Base-by-base conservation (phyloP, 306 rosid genomes). In the Coriaria nepalensis region DNA sequence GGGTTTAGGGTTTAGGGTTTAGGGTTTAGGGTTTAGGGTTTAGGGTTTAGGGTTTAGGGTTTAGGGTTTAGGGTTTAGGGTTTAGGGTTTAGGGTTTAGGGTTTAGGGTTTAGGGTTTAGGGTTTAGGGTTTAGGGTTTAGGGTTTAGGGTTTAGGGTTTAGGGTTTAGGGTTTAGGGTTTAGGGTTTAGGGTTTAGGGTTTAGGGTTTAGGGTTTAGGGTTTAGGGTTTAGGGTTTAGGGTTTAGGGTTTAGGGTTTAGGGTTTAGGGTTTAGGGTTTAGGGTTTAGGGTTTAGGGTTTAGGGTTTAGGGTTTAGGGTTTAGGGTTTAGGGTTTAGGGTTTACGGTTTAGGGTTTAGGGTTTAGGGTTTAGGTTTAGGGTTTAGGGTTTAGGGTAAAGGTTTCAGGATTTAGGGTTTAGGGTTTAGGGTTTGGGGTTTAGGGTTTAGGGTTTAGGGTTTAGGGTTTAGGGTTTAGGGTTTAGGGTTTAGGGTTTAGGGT, bases 341-440 rank as follows among this genome's bases (percentile, higher is more conserved):
- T 55, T 43, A 32, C 12, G 61, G 61, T 42, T 43, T 43, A 42
- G 50, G 50, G 29, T 42, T 43, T 36, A 12, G 10, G 42, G 43
- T 32, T 56, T 13, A 34, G 35, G 62, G 62, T 44, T 34, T 45
- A 43, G 52, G 62, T 51, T 44, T 44, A 34, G 8, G 43, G 62
- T 34, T 34, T 56, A 34, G 5, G 35, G 62, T 43, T 11, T 34
- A 11, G 5, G 43, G 52, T 51, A 13, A 11, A 34, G 9, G 43
- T 7, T 51, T 44, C 35, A 34, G 9, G 14, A 45, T 45, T 45
- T 53, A 53, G 10, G 55, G 68, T 41, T 47, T 63, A 38, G 33
- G 55, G 61, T 49, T 38, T 54, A 38, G 12, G 49, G 61, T 54
- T 53, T 47, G 12, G 43, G 61, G 61, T 47, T 53, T 40, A 11